A percentile compares a stretch with the other conserved stretches of the same genome.
phyloP scores from a whole-genome alignment of 129 eudicot species.

The Silybum marianum region DNA sequence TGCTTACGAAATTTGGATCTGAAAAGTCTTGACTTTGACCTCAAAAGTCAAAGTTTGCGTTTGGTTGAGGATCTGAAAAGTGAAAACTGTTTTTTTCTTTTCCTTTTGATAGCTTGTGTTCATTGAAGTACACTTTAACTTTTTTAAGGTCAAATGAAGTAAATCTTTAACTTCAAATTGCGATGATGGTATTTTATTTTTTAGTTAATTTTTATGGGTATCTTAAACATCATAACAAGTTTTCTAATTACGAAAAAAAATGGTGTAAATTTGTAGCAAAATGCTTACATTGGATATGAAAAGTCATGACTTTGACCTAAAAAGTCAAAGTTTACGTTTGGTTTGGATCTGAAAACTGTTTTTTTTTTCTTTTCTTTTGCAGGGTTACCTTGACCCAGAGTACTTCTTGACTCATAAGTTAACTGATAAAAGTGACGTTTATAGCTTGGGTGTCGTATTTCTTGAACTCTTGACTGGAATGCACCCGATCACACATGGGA shows the following conservation, averaged over 20 bases:
- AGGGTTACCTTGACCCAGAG: constrained; percentile 98
- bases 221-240: background rate
- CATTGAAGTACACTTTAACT: constrained; percentile 13
- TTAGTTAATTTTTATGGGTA: background rate
- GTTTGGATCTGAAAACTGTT: background rate
- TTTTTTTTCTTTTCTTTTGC: constrained; percentile 22
- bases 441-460: constrained; percentile 90
- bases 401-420: constrained; percentile 87
- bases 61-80: background rate
- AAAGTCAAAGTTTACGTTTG: constrained; percentile 4
- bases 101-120: background rate
- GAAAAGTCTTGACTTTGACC: constrained; percentile 16
- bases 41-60: constrained; percentile 4
- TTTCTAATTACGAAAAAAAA: background rate
- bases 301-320: constrained; percentile 14
- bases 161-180: constrained; percentile 12
- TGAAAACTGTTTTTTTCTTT: background rate
- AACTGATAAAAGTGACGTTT: constrained; percentile 92
- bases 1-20: background rate
- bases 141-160: constrained; percentile 21
- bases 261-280: background rate
- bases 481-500: constrained; percentile 90
- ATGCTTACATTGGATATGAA: background rate
- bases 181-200: background rate
- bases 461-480: constrained; percentile 80